Base-by-base conservation (phyloP, 1,284 basidiomycete genomes). In the Trametes versicolor region DNA sequence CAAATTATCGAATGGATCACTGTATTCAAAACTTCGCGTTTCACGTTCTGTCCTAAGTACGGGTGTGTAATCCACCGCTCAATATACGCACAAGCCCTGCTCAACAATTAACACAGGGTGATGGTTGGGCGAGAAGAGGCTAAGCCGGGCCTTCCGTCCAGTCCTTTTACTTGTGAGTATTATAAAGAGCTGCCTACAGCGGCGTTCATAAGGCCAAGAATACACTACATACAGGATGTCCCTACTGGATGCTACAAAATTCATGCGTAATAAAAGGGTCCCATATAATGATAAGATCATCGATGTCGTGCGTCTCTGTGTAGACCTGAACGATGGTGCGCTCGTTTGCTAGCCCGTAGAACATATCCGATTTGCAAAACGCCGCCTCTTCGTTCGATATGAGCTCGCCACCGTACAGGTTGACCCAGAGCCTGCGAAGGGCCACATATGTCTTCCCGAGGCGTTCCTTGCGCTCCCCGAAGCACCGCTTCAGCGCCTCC, bases 381-480 rank as follows among this genome's bases (percentile, higher is more conserved):
- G 6, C 17, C 19, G 19, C 17, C 41, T 43, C 41, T 8, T 4
- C 41, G 19, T 13, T 13, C 17, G 15, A 13, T 17, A 43, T 19
- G n/a, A 4, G 4, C 41, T 17, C 19, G 29, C 32, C 50, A 8
- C 19, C 15, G 50, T 21, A 29, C 10, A 21, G 25, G 50, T 5
- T 32, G 13, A 4, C 41, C 39, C 15, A 48, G 32, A 32, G 17
- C 3, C 2, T 43, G 41, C 41, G 41, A 2, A 43, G 41, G 15
- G 6, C 41, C 41, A n/a, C 41, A 8, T 17, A 43, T 7, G 3
- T 17, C 2, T 4, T 17, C 41, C 39, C 37, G 13, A 34, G 29
- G 4, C 19, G 50, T 23, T 53, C 51, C 41, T 54, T 53, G 15
- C 59, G 59, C 29, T 8, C 23, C 32, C 3, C 34, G n/a, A 54